Base-by-base conservation (phyloP, 1,139 yeast genomes). In the Yamadazyma diospyri region DNA sequence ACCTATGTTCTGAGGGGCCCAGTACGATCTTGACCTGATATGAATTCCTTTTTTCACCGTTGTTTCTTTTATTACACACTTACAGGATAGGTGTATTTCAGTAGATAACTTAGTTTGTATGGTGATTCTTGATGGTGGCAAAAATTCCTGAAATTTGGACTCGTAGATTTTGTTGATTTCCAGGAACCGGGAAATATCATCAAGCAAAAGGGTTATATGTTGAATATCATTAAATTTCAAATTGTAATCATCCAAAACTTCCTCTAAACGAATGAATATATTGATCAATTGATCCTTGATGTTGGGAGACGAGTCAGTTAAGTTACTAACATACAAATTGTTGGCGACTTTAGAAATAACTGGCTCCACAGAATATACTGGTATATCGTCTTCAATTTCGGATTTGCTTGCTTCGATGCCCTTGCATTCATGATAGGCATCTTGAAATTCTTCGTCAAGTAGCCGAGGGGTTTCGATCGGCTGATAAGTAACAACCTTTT, bases 1-100 rank as follows among this genome's bases (percentile, higher is more conserved):
- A 0, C 98, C 98, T 36, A 92, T 92, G 47, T 92, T 92, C 29
- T 95, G 94, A 0, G 98, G 98, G 0, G 97, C 97, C 98, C 98
- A 92, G 54, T 82, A 88, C 18, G 96, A 87, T 37, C 92, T 69
- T 1, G 97, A 87, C 47, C 92, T 87, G 4, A 92, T 86, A 51
- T 92, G 97, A 16, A 92, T 63, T 0, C 97, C 97, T 25, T 61
- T 61, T 44, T 78, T 78, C 13, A 39, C 45, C 2, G 48, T 46
- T 9, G 42, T 25, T 22, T 40, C 47, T 17, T 43, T 43, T 2
- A 41, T 34, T 5, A 51, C 37, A 32, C 53, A 41, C 23, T 53
- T 50, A 23, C 84, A 78, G 0, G 94, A 83, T 9, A 88, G 51
- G 43, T 78, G 84, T 2, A 82, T 52, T 43, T 78, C 83, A 2